These are phyloP conservation scores for Pyrenula massariospora DNA, from an alignment of 495 filamentous ascomycete genomes.

Conservation along the genomic window DNA sequence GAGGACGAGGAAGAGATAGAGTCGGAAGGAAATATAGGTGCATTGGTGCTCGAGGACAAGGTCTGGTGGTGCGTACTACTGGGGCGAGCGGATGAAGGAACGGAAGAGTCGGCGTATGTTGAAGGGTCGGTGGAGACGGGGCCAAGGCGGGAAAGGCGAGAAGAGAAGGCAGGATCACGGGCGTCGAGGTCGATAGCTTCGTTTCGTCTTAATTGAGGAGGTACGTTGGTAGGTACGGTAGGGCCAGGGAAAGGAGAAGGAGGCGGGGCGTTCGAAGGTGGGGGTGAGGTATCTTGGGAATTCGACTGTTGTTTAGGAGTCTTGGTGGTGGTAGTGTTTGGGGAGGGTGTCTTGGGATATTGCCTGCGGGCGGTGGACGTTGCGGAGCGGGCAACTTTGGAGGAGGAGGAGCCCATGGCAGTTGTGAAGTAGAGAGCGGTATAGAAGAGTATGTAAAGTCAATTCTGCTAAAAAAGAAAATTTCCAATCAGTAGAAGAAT, in stretches of 20 bases:
- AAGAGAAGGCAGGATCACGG: conserved; percentile 51
- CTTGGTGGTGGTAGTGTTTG: conserved; percentile 16
- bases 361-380: conserved; percentile 38
- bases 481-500: too few relatives aligned
- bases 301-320: too few relatives aligned
- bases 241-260: conserved; percentile 14
- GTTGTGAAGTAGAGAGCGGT: too few relatives aligned
- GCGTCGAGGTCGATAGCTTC: conserved; percentile 56
- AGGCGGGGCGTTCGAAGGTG: conserved; percentile 7
- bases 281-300: too few relatives aligned
- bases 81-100: conserved; percentile 9
- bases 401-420: conserved; percentile 53
- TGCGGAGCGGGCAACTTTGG: conserved; percentile 48
- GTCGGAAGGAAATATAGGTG: conserved; percentile 34
- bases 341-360: conserved; percentile 39
- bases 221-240: conserved; percentile 5
- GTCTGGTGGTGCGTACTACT: conserved; percentile 3
- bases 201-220: conserved; percentile 4
- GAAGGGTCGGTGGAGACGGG: conserved; percentile 50
- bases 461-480: too few relatives aligned
- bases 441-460: too few relatives aligned
- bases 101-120: conserved; percentile 21
- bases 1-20: conserved; percentile 4
- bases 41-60: conserved; percentile 7
- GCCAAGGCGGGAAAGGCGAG: conserved; percentile 49